phyloP scores from a whole-genome alignment of 2,329 filamentous ascomycete genomes.

The Sphaerulina vaccinii region DNA sequence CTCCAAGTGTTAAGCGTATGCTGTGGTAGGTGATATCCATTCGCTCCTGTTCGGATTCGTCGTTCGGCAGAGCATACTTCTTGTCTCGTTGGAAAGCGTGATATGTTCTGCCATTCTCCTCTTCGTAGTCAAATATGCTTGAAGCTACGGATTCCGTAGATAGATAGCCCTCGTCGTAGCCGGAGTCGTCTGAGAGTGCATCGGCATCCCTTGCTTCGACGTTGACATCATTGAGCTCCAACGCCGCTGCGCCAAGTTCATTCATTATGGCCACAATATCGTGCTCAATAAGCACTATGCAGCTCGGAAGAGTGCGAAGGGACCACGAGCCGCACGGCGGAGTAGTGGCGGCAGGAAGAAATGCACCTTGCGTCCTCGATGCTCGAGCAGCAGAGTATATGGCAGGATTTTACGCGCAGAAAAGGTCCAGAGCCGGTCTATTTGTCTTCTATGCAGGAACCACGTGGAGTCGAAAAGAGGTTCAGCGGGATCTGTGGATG shows the following conservation, averaged over 20 bases:
- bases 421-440: conserved; percentile 10
- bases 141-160: conserved; percentile 31
- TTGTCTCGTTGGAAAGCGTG: conserved; percentile 33
- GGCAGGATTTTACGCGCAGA: conserved; percentile 2
- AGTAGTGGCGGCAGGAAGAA: background rate
- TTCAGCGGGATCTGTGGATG: background rate
- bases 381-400: conserved; percentile 1
- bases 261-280: conserved; percentile 1
- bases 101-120: conserved; percentile 27
- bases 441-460: conserved; percentile 6
- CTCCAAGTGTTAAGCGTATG: conserved; percentile 28
- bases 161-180: conserved; percentile 27
- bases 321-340: too few species aligned
- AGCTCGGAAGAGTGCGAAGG: background rate
- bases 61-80: conserved; percentile 31
- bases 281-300: background rate
- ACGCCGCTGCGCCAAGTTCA: conserved; percentile 7
- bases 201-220: conserved; percentile 21
- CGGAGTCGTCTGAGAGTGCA: conserved; percentile 21
- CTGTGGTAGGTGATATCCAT: conserved; percentile 32
- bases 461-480: conserved; percentile 8
- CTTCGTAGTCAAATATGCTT: conserved; percentile 35
- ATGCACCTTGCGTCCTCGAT: background rate
- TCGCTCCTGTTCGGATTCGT: conserved; percentile 32
- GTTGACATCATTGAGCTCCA: conserved; percentile 21